Conservation (phyloP, 2,329 filamentous ascomycete genomes). For the Botryotinia narcissicola region DNA sequence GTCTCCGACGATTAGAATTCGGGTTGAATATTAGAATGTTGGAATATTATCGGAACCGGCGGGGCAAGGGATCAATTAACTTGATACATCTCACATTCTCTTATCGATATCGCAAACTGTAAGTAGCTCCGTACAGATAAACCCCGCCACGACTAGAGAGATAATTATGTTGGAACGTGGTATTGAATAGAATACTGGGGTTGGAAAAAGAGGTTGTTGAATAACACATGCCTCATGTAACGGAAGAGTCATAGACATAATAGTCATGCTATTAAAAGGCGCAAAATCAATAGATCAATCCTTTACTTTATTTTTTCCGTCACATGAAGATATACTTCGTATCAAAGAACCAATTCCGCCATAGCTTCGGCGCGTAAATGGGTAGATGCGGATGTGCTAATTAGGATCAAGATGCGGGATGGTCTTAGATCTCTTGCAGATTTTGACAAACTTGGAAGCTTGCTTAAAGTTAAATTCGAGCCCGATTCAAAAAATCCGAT, state of each 20-base stretch:
- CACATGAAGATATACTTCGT: slow-evolving; percentile 2
- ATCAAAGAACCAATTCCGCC: background rate
- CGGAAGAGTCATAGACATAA: background rate
- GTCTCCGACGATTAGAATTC: background rate
- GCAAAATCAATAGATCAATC: slow-evolving; percentile 7
- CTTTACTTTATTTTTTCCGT: background rate
- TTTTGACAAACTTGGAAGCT: slow-evolving; percentile 7
- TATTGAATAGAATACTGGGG: background rate
- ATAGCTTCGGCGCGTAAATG: slow-evolving; percentile 20
- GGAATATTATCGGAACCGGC: slow-evolving; percentile 1
- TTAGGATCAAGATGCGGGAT: slow-evolving; percentile 3
- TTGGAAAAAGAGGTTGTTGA: background rate
- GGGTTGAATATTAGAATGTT: background rate
- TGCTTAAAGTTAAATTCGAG: background rate
- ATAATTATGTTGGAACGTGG: background rate
- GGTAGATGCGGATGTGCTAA: background rate
- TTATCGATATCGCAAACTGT: background rate
- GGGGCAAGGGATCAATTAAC: background rate
- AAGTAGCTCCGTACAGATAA: background rate
- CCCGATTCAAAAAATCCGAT: background rate
- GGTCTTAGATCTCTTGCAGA: slow-evolving; percentile 14
- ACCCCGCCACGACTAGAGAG: background rate
- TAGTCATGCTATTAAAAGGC: background rate
- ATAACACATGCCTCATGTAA: too few species aligned
- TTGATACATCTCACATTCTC: slow-evolving; percentile 3